Conservation (phyloP, 1,284 basidiomycete species). For the Sporisorium graminicola region DNA sequence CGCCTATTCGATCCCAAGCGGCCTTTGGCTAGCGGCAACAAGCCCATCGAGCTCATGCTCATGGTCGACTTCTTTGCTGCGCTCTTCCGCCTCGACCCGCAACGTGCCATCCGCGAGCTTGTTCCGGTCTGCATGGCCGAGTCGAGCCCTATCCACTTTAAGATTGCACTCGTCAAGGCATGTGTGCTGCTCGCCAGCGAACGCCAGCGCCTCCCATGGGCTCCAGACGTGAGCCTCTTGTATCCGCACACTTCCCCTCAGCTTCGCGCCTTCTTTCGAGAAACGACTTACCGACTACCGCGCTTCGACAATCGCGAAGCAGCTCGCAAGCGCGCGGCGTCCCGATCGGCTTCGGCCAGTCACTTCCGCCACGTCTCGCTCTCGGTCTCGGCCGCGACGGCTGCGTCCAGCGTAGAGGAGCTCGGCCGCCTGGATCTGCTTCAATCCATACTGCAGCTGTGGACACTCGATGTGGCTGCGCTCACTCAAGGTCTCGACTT, state of each 20-base stretch:
- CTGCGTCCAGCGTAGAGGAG: conserved; percentile 49
- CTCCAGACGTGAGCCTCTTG: conserved; percentile 50
- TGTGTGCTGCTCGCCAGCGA: conserved; percentile 58
- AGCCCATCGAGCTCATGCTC: conserved; percentile 59
- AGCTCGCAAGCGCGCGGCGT: conserved; percentile 36
- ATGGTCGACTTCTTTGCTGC: conserved; percentile 65
- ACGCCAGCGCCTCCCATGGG: conserved; percentile 50
- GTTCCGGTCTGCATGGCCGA: conserved; percentile 58
- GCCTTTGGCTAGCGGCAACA: conserved; percentile 48
- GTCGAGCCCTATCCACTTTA: conserved; percentile 54
- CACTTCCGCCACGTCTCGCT: conserved; percentile 32
- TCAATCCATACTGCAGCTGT: conserved; percentile 59
- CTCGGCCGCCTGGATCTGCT: conserved; percentile 51
- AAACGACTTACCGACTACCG: conserved; percentile 40
- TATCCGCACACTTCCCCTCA: conserved; percentile 53
- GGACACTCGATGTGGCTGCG: conserved; percentile 53
- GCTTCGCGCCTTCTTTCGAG: conserved; percentile 55
- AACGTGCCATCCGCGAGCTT: conserved; percentile 52
- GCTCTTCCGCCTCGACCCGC: conserved; percentile 65
- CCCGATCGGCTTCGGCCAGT: conserved; percentile 18
- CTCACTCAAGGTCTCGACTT: conserved; percentile 43
- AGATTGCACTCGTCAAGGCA: conserved; percentile 58
- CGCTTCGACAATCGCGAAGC: conserved; percentile 40
- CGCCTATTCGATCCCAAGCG: conserved; percentile 61
- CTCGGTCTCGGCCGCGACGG: conserved; percentile 29